phyloP scores from a whole-genome alignment of 2,329 filamentous ascomycete species.

The Coniochaeta prunicola region DNA sequence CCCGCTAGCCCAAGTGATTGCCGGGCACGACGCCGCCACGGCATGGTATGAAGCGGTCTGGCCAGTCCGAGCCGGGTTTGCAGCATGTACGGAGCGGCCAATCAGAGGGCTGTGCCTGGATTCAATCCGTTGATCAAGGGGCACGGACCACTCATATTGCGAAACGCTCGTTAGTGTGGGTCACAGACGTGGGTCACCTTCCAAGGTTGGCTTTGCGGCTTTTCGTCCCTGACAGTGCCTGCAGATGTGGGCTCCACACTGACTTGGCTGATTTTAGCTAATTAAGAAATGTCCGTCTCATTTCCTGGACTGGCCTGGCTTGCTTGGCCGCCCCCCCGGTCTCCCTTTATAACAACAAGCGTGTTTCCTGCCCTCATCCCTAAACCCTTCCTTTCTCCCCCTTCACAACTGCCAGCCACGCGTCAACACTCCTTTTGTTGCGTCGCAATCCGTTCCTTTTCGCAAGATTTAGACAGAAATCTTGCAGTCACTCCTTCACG shows the following conservation, averaged over 20 bases:
- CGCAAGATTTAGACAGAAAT: background rate
- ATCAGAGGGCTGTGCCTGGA: slow-evolving; percentile 1
- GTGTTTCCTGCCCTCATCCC: background rate
- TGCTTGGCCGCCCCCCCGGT: background rate
- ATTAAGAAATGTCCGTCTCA: background rate
- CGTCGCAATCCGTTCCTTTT: background rate
- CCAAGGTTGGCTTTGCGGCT: too few relatives aligned
- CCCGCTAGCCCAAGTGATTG: background rate
- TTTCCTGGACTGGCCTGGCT: background rate
- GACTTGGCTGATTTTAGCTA: background rate
- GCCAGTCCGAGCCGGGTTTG: background rate
- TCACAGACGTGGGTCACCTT: background rate
- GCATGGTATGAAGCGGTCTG: background rate
- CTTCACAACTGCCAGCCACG: background rate
- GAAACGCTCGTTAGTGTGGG: background rate
- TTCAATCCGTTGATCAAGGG: background rate
- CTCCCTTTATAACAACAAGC: background rate
- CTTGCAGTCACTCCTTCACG: slow-evolving; percentile 1
- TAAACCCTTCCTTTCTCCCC: background rate
- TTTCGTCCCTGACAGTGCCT: background rate
- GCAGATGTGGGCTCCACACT: too few relatives aligned
- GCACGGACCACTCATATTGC: background rate
- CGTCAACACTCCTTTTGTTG: slow-evolving; percentile 2
- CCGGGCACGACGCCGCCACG: background rate
- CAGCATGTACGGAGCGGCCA: background rate